Evolutionary conservation across 805 yeast species (phyloP).

Genomic region (Cyberlindnera americana): DNA sequence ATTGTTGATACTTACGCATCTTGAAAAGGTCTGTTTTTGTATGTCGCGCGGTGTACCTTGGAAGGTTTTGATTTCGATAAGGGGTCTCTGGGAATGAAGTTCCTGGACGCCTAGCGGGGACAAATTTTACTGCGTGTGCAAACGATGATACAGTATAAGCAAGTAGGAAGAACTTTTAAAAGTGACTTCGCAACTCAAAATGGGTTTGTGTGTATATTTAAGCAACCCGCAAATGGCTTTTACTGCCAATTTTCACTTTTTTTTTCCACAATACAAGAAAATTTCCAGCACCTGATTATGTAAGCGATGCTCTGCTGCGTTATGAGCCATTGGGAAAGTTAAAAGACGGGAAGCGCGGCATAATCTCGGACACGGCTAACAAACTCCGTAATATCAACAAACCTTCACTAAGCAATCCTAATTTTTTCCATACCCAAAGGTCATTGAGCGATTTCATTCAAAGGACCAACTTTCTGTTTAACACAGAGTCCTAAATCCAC

Average conservation of each 20-base stretch:
- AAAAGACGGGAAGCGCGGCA: background rate
- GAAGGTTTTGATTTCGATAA: background rate
- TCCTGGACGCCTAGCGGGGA: conserved; percentile 4
- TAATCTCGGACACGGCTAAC: background rate
- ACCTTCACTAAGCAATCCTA: too few species aligned
- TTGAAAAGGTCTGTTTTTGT: conserved; percentile 3
- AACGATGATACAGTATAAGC: background rate
- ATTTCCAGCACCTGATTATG: background rate
- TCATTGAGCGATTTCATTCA: too few species aligned
- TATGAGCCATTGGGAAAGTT: background rate
- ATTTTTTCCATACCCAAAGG: too few species aligned
- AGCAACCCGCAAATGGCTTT: background rate
- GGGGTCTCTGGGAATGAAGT: background rate
- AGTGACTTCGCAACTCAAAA: background rate
- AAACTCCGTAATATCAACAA: background rate
- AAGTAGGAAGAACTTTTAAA: background rate
- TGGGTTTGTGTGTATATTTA: background rate
- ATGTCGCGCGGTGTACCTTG: conserved; percentile 2
- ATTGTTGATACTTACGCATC: conserved; percentile 5
- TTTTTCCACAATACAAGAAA: conserved; percentile 6
- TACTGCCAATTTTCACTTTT: conserved; percentile 10
- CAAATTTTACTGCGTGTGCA: background rate
- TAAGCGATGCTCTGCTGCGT: conserved; percentile 5
- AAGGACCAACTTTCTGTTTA: too few species aligned
- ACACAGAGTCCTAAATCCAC: too few species aligned